Percentiles rank a stretch among this genome's conserved stretches.
Conservation (phyloP, 495 filamentous ascomycete species). For the Diplogelasinospora grovesii region DNA sequence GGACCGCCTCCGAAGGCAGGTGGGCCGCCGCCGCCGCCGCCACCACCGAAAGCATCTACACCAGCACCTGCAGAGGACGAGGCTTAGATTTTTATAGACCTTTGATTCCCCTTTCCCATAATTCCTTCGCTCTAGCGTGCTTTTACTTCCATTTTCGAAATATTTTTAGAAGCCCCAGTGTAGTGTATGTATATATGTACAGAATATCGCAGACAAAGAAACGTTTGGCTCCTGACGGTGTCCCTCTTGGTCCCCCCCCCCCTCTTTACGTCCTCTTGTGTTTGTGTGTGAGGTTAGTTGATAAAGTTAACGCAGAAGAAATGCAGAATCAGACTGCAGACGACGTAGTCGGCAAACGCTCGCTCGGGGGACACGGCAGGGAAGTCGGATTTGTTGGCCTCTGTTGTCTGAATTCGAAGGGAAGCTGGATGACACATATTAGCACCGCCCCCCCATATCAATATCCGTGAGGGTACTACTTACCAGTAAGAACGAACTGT, state of each 20-base stretch:
- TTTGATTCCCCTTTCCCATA: constrained; percentile 1
- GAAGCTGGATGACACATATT: constrained; percentile 40
- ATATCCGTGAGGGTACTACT: constrained; percentile 7
- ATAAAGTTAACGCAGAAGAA: constrained; percentile 99
- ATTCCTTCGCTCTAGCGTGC: neutral
- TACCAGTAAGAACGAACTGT: constrained; percentile 92
- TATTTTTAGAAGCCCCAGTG: constrained; percentile 2
- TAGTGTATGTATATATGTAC: too few relatives aligned
- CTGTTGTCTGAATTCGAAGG: constrained; percentile 86
- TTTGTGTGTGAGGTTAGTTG: constrained; percentile 53
- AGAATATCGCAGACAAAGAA: too few relatives aligned
- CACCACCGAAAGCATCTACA: constrained; percentile 14
- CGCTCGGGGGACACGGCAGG: constrained; percentile 61
- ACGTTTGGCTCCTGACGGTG: too few relatives aligned
- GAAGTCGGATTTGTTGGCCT: constrained; percentile 66
- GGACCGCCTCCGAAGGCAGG: constrained; percentile 34
- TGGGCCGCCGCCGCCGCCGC: constrained; percentile 20
- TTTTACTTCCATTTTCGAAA: constrained; percentile 6
- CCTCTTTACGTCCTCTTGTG: neutral
- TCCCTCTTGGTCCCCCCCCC: neutral
- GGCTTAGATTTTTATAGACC: constrained; percentile 13
- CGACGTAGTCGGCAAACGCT: constrained; percentile 94
- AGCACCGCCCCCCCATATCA: neutral
- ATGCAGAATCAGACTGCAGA: constrained; percentile 90
- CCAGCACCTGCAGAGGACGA: constrained; percentile 5